Base-by-base conservation (phyloP, 202 grass and related monocot species). In the Digitaria exilis region DNA sequence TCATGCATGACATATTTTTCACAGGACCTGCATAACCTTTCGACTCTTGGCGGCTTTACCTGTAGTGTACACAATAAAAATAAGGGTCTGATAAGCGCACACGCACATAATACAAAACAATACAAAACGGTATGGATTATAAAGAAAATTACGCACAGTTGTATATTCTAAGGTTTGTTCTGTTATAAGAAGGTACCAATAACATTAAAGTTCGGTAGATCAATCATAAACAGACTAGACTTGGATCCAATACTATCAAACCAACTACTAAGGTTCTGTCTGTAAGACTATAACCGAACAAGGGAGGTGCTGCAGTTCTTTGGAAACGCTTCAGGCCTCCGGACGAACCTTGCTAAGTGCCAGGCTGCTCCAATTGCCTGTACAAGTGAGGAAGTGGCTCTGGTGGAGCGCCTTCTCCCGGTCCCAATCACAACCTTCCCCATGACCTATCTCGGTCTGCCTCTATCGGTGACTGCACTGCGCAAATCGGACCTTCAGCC, bases 11-110 rank as follows among this genome's bases (percentile, higher is more conserved):
- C 76, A 51, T 4, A 5, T 10, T 1, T 25, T 5, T 52, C 9
- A 51, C 76, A 79, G n/a, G 1, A 79, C n/a, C 62, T 51, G 30
- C 77, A 79, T 11, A 19, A 2, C 45, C 77, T 79, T 79, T 0
- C 0, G 22, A 17, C 30, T 54, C 25, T 51, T 79, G 3, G 21
- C 52, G 77, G 60, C 46, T 80, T 80, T 67, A 4, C 62, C 62
- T 80, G 77, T 9, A 34, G 18, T 78, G 59, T 67, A 7, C 37
- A 55, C 13, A 35, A 71, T 16, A 71, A 28, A n/a, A 69, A 45
- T 32, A 79, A 77, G 41, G 22, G 15, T 60, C 15, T 18, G 2
- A 76, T 60, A 29, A 61, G 37, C 35, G 37, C 35, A 59, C 54
- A 60, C 44, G 6, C 35, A 21, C 11, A 8, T 19, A 61, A 76